Percentiles rank a stretch among this genome's conserved stretches.
Conservation (phyloP, 140 eudicot species). For the Erigeron philadelphicus region DNA sequence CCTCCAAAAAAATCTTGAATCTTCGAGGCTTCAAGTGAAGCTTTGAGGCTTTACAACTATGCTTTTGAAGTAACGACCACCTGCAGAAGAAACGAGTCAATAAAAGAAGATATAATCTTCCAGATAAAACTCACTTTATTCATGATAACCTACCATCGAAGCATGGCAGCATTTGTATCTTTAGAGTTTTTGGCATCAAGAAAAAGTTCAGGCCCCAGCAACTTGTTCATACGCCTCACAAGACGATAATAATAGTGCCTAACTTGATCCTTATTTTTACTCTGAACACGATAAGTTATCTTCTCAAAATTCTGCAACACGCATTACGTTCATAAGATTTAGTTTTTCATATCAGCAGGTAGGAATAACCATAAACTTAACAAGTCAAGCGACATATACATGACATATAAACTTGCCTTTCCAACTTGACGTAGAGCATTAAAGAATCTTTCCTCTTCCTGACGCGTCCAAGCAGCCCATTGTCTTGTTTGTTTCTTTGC, state of each 20-base stretch:
- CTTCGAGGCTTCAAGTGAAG: conserved; percentile 95
- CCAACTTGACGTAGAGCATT: conserved; percentile 94
- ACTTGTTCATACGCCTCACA: conserved; percentile 89
- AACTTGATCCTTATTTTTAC: conserved; percentile 97
- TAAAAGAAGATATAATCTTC: background rate
- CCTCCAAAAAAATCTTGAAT: conserved; percentile 68
- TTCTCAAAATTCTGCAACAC: conserved; percentile 80
- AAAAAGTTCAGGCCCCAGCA: conserved; percentile 75
- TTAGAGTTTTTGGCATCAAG: conserved; percentile 90
- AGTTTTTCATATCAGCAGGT: background rate
- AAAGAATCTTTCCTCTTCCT: conserved; percentile 90
- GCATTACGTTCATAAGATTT: background rate
- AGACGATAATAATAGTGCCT: conserved; percentile 97
- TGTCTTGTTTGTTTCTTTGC: conserved; percentile 73
- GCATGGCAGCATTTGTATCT: conserved; percentile 78
- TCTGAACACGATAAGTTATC: conserved; percentile 77
- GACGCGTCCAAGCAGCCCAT: conserved; percentile 99
- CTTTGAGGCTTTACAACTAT: conserved; percentile 92
- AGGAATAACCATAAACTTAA: background rate
- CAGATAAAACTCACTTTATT: conserved; percentile 1
- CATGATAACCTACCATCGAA: conserved; percentile 58
- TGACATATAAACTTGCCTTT: conserved; percentile 53
- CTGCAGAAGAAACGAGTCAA: conserved; percentile 32
- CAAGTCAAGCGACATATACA: conserved; percentile 15
- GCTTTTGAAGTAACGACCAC: conserved; percentile 90